Conservation (phyloP, 257 asterid genomes). For the Solanum okadae region DNA sequence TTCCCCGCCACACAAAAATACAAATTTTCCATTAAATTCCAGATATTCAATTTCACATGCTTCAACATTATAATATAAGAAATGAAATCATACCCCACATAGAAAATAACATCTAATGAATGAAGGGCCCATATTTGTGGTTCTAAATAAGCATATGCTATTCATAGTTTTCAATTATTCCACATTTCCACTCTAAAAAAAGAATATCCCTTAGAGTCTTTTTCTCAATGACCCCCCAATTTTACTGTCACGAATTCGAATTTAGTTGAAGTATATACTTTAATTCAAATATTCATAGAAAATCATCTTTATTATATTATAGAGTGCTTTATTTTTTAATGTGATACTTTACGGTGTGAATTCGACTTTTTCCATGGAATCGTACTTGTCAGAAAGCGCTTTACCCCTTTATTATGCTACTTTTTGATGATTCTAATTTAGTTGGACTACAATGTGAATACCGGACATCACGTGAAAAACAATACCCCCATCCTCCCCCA, state of each 20-base stretch:
- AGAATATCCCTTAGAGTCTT: slow-evolving; percentile 16
- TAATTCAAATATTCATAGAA: too few species aligned
- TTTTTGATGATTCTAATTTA: too few species aligned
- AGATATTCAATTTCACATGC: not conserved
- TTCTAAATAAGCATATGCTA: slow-evolving; percentile 34
- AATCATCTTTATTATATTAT: too few species aligned
- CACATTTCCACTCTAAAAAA: slow-evolving; percentile 10
- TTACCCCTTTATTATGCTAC: too few species aligned
- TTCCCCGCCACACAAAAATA: not conserved
- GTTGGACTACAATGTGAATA: too few species aligned
- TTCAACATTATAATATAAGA: not conserved
- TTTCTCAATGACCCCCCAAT: not conserved
- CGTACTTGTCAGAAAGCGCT: fast-evolving
- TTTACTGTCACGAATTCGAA: fast-evolving
- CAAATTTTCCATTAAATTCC: not conserved
- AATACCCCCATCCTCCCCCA: not conserved
- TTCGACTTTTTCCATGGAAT: fast-evolving
- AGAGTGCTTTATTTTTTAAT: fast-evolving
- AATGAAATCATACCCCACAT: not conserved
- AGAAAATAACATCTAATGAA: not conserved
- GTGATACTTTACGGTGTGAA: fast-evolving
- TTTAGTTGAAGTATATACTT: too few species aligned
- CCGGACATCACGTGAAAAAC: fast-evolving
- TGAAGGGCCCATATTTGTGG: not conserved
- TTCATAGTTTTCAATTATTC: slow-evolving; percentile 13